Conservation (phyloP, 768 basidiomycete species). For the Suillus hirtellus region DNA sequence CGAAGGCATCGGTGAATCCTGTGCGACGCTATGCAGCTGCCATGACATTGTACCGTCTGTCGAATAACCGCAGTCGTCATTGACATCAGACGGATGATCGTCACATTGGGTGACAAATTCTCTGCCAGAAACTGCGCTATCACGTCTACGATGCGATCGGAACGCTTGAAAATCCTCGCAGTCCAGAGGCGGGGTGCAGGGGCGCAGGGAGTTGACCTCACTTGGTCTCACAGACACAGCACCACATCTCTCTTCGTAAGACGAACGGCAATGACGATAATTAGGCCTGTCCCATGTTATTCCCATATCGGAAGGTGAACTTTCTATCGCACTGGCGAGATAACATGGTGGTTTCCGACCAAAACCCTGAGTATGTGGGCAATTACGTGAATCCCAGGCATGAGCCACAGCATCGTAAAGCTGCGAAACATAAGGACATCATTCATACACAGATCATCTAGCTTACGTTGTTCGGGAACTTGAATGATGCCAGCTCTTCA, state of each 20-base stretch:
- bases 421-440: constrained; percentile 15
- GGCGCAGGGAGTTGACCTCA: constrained; percentile 29
- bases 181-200: constrained; percentile 26
- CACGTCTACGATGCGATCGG: constrained; percentile 15
- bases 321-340: constrained; percentile 12
- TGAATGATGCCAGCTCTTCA: constrained; percentile 16
- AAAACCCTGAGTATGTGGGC: constrained; percentile 13
- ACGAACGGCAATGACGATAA: constrained; percentile 27
- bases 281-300: constrained; percentile 23
- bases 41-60: constrained; percentile 21
- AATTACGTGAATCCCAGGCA: constrained; percentile 26
- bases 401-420: constrained; percentile 32
- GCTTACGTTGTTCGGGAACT: constrained; percentile 20
- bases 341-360: constrained; percentile 22
- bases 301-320: constrained; percentile 27
- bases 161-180: constrained; percentile 18
- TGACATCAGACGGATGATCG: not conserved
- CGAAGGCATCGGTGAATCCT: constrained; percentile 1
- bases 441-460: not conserved
- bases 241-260: constrained; percentile 28
- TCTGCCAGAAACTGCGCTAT: constrained; percentile 16
- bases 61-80: constrained; percentile 23
- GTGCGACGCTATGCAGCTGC: not conserved
- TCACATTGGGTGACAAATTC: not conserved
- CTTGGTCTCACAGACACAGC: constrained; percentile 24